Evolutionary conservation across 176 grass and related monocot genomes (phyloP), one percentile per base, ranked within the genome.

Genomic region (Rhynchospora pubera): DNA sequence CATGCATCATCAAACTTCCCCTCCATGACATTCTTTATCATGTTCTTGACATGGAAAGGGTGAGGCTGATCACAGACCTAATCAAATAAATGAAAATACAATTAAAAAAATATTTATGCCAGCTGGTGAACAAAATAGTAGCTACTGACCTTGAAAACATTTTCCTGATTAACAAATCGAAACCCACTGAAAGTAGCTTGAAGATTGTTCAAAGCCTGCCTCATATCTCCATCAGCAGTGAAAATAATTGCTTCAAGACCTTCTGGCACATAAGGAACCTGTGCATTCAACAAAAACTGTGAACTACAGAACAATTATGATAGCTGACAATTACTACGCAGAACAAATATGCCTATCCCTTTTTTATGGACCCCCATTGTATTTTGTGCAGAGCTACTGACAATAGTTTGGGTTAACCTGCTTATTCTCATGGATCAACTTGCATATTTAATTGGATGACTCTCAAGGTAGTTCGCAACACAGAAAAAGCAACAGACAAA

Each of bases 191-290:
- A 86, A 83, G 97, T 99, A 80, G 93, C 97, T 87, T 96, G 97
- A 84, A 96, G 85, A 72, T 96, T 95, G 82, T 99, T 95, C 86
- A 99, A 83, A 90, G 97, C 93, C 84, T 99, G 91, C 42, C 97
- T 93, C 97, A 99, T 95, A 77, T 99, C 97, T 66, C 93, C 93
- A 83, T 99, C 97, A 87, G 93, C 97, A 81, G 93, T 99, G 84
- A 99, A 93, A 60, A 99, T 99, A 60, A 99, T 93, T 77, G 97
- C 97, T 79, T 99, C 97, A 43, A 99, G 91, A 3, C 93, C 93
- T 83, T 99, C 93, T 65, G 91, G 87, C 82, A 93, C 93, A 76
- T 96, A 91, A 72, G 97, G 89, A 32, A 99, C 97, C 93, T 96
- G 75, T 44, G 23, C 32, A 81, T 21, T 79, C n/a, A 6, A 80